Conservation (phyloP, 805 yeast genomes). For the Schwanniomyces polymorphus region DNA sequence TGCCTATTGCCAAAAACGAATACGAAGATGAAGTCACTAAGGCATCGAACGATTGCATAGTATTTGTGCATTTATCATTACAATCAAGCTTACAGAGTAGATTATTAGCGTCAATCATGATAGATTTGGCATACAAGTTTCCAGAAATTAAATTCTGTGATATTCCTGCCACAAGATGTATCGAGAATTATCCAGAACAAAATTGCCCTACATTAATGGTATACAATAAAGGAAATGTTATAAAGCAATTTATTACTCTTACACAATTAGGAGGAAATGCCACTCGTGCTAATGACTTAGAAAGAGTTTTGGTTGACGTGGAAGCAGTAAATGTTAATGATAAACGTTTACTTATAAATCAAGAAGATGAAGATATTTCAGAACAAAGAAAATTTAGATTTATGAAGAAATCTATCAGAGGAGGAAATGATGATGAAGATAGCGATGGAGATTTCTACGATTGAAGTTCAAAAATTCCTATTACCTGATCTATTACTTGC, state of each 20-base stretch:
- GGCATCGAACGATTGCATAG: constrained; percentile 66
- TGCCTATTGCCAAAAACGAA: constrained; percentile 82
- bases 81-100: constrained; percentile 73
- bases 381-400: constrained; percentile 55
- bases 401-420: constrained; percentile 56
- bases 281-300: constrained; percentile 68
- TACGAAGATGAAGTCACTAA: constrained; percentile 83
- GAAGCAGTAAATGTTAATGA: constrained; percentile 70
- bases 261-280: constrained; percentile 83
- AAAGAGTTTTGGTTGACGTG: constrained; percentile 63
- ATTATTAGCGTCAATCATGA: constrained; percentile 59
- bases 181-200: constrained; percentile 85
- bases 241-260: constrained; percentile 79
- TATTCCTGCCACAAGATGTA: constrained; percentile 86
- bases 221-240: constrained; percentile 74
- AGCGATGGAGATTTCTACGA: constrained; percentile 37
- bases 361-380: constrained; percentile 53
- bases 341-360: constrained; percentile 61
- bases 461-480: constrained; percentile 5
- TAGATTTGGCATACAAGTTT: constrained; percentile 61
- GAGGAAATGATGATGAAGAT: constrained; percentile 24
- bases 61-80: constrained; percentile 74
- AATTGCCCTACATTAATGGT: constrained; percentile 91
- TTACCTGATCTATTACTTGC: not conserved
- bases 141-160: constrained; percentile 88